Conservation (phyloP, 2,329 filamentous ascomycete genomes). For the Trichophyton mentagrophytes region DNA sequence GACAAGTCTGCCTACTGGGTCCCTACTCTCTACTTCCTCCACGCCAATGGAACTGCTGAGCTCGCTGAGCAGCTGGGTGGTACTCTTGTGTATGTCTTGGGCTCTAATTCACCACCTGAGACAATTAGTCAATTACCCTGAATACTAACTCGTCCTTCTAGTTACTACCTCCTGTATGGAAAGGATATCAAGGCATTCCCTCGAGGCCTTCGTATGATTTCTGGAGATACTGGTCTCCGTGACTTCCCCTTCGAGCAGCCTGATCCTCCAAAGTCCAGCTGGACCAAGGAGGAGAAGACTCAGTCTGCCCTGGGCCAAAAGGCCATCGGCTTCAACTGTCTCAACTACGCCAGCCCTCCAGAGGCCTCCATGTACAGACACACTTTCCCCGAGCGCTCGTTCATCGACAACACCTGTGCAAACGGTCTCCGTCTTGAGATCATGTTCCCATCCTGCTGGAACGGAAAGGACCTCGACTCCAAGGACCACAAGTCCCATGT, state of each 20-base stretch:
- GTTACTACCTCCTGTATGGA: constrained; percentile 73
- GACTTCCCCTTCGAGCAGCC: constrained; percentile 59
- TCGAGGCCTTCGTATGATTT: constrained; percentile 65
- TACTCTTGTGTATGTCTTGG: constrained; percentile 61
- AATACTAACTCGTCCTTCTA: constrained; percentile 21
- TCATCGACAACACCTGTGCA: constrained; percentile 66
- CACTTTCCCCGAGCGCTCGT: constrained; percentile 64
- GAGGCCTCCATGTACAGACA: constrained; percentile 73
- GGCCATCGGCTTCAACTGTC: constrained; percentile 85
- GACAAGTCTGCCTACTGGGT: constrained; percentile 87
- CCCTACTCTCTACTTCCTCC: constrained; percentile 64
- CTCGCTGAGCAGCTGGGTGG: constrained; percentile 64
- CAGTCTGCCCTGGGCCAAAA: constrained; percentile 64
- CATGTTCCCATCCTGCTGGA: constrained; percentile 85
- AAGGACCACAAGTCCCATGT: constrained; percentile 51
- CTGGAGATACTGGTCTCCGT: constrained; percentile 56
- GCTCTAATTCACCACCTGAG: not conserved
- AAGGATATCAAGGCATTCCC: constrained; percentile 60
- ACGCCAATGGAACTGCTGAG: constrained; percentile 53
- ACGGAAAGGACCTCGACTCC: constrained; percentile 50
- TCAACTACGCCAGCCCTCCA: constrained; percentile 57
- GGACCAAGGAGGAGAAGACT: constrained; percentile 51
- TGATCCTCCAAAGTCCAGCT: constrained; percentile 55
- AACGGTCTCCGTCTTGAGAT: constrained; percentile 72
- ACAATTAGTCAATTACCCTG: constrained; percentile 1